Percentiles rank a stretch among this genome's conserved stretches.
These are phyloP conservation scores for Alternaria metachromatica DNA, from an alignment of 2,329 filamentous ascomycete genomes.

Conservation along the genomic window DNA sequence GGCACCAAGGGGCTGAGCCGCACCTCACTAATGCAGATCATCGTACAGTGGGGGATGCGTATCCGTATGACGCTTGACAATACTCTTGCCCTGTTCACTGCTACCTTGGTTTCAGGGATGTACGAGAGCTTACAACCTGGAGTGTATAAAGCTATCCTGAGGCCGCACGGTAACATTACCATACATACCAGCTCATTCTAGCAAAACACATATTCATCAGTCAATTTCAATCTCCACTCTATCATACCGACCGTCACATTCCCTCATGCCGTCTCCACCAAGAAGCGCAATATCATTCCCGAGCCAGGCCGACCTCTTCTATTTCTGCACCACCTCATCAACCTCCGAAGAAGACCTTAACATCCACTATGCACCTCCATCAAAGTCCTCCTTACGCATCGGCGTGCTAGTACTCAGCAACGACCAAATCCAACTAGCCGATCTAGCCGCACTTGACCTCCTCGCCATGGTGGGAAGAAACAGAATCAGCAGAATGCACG, in stretches of 20 bases:
- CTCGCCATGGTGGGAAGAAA: constrained; percentile 41
- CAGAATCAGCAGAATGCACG: constrained; percentile 33
- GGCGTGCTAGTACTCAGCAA: constrained; percentile 41
- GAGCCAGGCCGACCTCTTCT: constrained; percentile 46
- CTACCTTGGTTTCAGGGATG: constrained; percentile 15
- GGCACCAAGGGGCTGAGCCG: constrained; percentile 28
- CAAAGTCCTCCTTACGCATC: constrained; percentile 42
- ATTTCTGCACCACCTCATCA: constrained; percentile 45
- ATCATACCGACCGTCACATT: background rate
- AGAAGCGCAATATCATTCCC: constrained; percentile 44
- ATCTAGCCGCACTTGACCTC: constrained; percentile 44
- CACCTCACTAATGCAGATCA: constrained; percentile 23
- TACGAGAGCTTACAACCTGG: constrained; percentile 9
- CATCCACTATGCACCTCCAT: constrained; percentile 41
- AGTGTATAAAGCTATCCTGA: constrained; percentile 35
- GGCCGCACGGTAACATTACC: constrained; percentile 19
- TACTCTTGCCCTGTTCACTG: constrained; percentile 12
- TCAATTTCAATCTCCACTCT: background rate
- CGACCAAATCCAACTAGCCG: constrained; percentile 41
- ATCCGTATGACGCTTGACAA: constrained; percentile 32
- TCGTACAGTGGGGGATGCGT: constrained; percentile 32
- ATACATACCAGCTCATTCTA: constrained; percentile 9
- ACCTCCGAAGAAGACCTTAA: constrained; percentile 44
- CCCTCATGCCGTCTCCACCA: constrained; percentile 43
- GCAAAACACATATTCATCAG: background rate